Base-by-base conservation (phyloP, 2,329 filamentous ascomycete genomes). In the Didymellaceae sp. region DNA sequence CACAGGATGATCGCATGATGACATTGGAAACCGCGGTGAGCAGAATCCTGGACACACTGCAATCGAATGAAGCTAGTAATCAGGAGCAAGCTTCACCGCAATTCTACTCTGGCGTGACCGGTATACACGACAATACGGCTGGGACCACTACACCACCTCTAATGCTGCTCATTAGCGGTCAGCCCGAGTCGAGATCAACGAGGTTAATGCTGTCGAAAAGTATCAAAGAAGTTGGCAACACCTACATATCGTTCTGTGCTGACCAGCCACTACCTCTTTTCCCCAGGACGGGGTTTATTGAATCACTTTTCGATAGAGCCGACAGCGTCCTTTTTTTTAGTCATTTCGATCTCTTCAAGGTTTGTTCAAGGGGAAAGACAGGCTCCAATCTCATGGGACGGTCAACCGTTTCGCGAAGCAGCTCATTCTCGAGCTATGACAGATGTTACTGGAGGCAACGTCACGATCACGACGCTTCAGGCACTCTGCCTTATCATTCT, bases 191-290 rank as follows among this genome's bases (percentile, higher is more conserved):
- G n/a, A 38, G 22, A 24, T 11, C 25, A 26, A 26, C 9, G 9
- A 8, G 13, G 25, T n/a, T n/a, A 26, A 8, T 3, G 25, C 25
- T 26, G 3, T 9, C 9, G 25, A 26, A 26, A 26, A 16, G 17
- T 13, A 13, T 32, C n/a, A 7, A 32, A n/a, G n/a, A 32, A 14
- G n/a, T 44, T 26, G 41, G 41, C 6, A 3, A 17, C 2, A 10
- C 5, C 9, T 44, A 35, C 6, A 16, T 34, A 22, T n/a, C 10
- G 2, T 26, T 44, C 14, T 35, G 30, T 16, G 41, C 30, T 18
- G n/a, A 32, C 21, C 39, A 42, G n/a, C 39, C 39, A 11, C 26
- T 42, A 7, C 39, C 28, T 22, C 28, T 42, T 4, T 42, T 42
- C 11, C 26, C 26, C 10, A 32, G 11, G 28, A 20, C 22, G 3